Evolutionary conservation across 768 basidiomycete species (phyloP).

Genomic region (Naematelia aurantialba): DNA sequence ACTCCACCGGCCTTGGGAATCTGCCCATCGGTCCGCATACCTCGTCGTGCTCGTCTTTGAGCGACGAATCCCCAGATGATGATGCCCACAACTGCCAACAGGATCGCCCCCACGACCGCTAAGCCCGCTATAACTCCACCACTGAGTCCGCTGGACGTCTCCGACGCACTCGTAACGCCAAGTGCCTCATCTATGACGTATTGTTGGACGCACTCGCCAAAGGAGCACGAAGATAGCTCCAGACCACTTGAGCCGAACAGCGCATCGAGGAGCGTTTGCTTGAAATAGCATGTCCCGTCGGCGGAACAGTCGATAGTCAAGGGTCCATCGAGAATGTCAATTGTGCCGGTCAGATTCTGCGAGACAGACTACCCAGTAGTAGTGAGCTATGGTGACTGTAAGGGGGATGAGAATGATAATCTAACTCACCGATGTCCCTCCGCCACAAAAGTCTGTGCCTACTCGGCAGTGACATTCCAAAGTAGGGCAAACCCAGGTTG

Average conservation of each 20-base stretch:
- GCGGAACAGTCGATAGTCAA: conserved; percentile 66
- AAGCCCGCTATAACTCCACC: conserved; percentile 87
- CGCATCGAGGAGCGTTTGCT: conserved; percentile 62
- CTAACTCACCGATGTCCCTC: conserved; percentile 14
- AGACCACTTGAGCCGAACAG: conserved; percentile 75
- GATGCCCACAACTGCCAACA: conserved; percentile 60
- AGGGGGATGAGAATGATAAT: not conserved
- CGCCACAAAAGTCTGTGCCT: conserved; percentile 71
- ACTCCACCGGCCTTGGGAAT: conserved; percentile 56
- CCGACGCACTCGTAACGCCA: conserved; percentile 37
- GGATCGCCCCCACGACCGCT: conserved; percentile 70
- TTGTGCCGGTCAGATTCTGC: conserved; percentile 58
- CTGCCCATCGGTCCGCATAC: conserved; percentile 48
- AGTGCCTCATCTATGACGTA: conserved; percentile 63
- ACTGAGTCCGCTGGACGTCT: conserved; percentile 56
- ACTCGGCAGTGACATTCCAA: conserved; percentile 70
- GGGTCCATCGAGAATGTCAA: conserved; percentile 64
- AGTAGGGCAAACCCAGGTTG: conserved; percentile 68
- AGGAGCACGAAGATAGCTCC: conserved; percentile 66
- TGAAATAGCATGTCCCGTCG: conserved; percentile 66
- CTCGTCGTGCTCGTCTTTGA: conserved; percentile 62
- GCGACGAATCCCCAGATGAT: conserved; percentile 61
- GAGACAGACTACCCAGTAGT: conserved; percentile 15
- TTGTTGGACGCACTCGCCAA: conserved; percentile 86
- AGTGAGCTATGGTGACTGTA: not conserved